Percentiles rank a stretch among this genome's conserved stretches.
Evolutionary conservation across 805 yeast species (phyloP).

Genomic region (Jamesozyma jinghongensis): DNA sequence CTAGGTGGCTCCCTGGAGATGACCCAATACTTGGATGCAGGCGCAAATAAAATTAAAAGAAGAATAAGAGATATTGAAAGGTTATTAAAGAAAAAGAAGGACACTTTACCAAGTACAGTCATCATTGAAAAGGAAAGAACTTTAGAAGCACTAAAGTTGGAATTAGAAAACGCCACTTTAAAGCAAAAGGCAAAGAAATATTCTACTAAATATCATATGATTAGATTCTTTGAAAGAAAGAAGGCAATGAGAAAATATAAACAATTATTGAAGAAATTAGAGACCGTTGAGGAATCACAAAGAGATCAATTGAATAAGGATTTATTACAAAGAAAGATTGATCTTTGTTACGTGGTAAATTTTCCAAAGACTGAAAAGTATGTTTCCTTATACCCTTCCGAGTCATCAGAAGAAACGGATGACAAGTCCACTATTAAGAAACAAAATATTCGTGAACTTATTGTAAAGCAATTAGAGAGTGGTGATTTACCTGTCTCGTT

Average conservation of each 20-base stretch:
- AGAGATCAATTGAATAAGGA: slow-evolving; percentile 19
- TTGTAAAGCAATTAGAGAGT: slow-evolving; percentile 43
- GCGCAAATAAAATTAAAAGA: slow-evolving; percentile 57
- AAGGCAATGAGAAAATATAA: slow-evolving; percentile 71
- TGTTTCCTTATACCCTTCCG: slow-evolving; percentile 59
- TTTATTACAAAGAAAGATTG: slow-evolving; percentile 51
- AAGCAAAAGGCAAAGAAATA: slow-evolving; percentile 40
- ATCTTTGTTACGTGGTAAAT: slow-evolving; percentile 62
- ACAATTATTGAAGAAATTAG: slow-evolving; percentile 30
- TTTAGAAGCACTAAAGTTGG: slow-evolving; percentile 51
- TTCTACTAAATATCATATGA: slow-evolving; percentile 81
- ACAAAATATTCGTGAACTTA: slow-evolving; percentile 41
- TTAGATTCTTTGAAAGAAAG: slow-evolving; percentile 81
- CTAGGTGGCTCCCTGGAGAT: slow-evolving; percentile 29
- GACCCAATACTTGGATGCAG: slow-evolving; percentile 31
- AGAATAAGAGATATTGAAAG: slow-evolving; percentile 82
- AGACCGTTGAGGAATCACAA: slow-evolving; percentile 14
- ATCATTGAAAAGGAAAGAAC: slow-evolving; percentile 69
- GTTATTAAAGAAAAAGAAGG: slow-evolving; percentile 44
- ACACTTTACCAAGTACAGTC: slow-evolving; percentile 53
- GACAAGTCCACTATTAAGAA: slow-evolving; percentile 34
- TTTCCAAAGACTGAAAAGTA: slow-evolving; percentile 78
- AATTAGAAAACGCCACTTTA: slow-evolving; percentile 42
- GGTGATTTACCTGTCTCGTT: slow-evolving; percentile 52
- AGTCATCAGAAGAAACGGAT: slow-evolving; percentile 31